Base-by-base conservation (phyloP, 495 filamentous ascomycete genomes). In the Podospora appendiculata region DNA sequence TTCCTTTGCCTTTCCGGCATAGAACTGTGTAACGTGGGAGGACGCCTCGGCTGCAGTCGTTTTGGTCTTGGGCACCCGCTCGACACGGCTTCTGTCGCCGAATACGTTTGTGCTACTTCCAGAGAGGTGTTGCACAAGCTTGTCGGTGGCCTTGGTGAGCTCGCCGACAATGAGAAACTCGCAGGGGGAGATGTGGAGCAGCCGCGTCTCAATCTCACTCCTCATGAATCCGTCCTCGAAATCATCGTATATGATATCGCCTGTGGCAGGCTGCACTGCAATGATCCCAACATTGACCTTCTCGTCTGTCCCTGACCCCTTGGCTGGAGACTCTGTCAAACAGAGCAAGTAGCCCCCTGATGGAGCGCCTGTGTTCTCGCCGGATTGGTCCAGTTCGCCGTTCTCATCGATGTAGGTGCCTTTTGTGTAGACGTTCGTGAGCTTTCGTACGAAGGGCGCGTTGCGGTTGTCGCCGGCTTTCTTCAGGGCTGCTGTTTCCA, bases 151-250 rank as follows among this genome's bases (percentile, higher is more conserved):
- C 57, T 87, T 94, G 7, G 91, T 92, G 19, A 96, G 78, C 7
- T 95, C 86, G 11, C 93, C 93, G 1, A 97, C 89, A 35, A 97
- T 88, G n/a, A 99, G 70, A 56, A 97, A 86, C 69, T 99, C 93
- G 68, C 93, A 96, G 1, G 93, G 93, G 1, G 91, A 87, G 56
- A 99, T 94, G 64, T 99, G 93, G 14, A 99, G 74, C 18, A 99
- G 72, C 40, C 93, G 76, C 0, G 93, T 97, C 70, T 99, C 93
- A 44, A 97, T 88, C 62, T 99, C 93, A 51, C 87, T 89, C 41
- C 93, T 79, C 94, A 97, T 99, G 69, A 97, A 99, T 3, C 94
- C 90, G 60, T 99, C 93, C 58, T 96, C 89, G 57, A 99, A 99
- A 41, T 88, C 84, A 63, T 99, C 93, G 57, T 96, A 93, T 51